Conservation (phyloP, 768 basidiomycete species). For the Daedaleopsis nitida region DNA sequence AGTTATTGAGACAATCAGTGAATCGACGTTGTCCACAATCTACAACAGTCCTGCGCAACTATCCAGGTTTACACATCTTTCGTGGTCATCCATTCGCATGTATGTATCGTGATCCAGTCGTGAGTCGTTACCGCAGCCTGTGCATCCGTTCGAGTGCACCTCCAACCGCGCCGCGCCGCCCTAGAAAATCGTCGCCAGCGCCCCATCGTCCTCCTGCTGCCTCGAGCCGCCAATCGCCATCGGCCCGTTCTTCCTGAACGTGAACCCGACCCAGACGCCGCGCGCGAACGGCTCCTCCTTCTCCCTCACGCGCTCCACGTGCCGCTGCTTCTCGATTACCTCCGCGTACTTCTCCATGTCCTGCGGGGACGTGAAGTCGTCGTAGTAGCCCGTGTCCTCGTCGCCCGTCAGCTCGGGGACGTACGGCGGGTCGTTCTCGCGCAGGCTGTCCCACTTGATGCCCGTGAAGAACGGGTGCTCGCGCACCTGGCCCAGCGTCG, state of each 20-base stretch:
- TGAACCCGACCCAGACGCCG: constrained; percentile 91
- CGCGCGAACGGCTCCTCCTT: constrained; percentile 72
- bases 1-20: too few relatives aligned
- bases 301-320: constrained; percentile 91
- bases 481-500: constrained; percentile 72
- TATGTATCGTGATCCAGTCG: too few relatives aligned
- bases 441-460: constrained; percentile 78
- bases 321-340: constrained; percentile 94
- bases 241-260: constrained; percentile 87
- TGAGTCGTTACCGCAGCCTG: not conserved
- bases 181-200: constrained; percentile 40
- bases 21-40: too few relatives aligned
- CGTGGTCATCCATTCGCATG: too few relatives aligned
- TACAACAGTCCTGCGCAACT: too few relatives aligned
- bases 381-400: constrained; percentile 93
- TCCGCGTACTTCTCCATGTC: constrained; percentile 99
- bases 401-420: constrained; percentile 94
- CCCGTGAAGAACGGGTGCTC: constrained; percentile 81
- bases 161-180: too few relatives aligned
- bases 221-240: constrained; percentile 41
- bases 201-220: constrained; percentile 31
- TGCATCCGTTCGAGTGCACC: not conserved
- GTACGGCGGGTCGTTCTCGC: constrained; percentile 80
- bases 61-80: too few relatives aligned
- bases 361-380: constrained; percentile 83